Evolutionary conservation across 805 yeast genomes (phyloP).

Genomic region (Cyberlindnera japonica): DNA sequence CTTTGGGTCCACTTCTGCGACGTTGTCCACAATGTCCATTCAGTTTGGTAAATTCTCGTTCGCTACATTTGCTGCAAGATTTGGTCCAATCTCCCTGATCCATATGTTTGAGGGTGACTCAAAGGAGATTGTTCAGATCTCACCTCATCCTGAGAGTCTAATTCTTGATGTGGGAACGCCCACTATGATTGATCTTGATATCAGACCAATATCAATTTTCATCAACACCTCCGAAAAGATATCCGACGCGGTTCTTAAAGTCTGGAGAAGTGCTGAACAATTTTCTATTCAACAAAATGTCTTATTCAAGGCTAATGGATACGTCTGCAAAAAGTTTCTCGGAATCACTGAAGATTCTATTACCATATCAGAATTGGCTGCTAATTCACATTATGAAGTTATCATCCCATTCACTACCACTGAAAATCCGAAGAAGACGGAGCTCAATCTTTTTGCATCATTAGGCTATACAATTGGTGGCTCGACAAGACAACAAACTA

Average conservation of each 20-base stretch:
- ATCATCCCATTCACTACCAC: constrained; percentile 32
- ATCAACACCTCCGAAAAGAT: constrained; percentile 10
- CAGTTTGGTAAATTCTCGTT: constrained; percentile 35
- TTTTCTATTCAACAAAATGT: constrained; percentile 3
- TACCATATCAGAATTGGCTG: constrained; percentile 3
- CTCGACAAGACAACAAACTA: constrained; percentile 17
- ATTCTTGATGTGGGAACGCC: constrained; percentile 14
- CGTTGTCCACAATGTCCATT: constrained; percentile 29
- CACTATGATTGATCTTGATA: constrained; percentile 15
- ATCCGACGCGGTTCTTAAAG: constrained; percentile 6
- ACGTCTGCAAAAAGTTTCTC: background rate
- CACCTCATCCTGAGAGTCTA: constrained; percentile 21
- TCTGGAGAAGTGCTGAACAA: constrained; percentile 9
- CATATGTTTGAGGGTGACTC: constrained; percentile 19
- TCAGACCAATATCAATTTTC: constrained; percentile 20
- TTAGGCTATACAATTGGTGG: constrained; percentile 12
- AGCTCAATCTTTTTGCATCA: constrained; percentile 14
- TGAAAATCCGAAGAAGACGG: constrained; percentile 13
- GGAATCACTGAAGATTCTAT: constrained; percentile 5
- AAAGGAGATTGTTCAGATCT: constrained; percentile 9
- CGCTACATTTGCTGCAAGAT: constrained; percentile 22
- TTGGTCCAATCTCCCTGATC: constrained; percentile 27
- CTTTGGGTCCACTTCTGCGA: constrained; percentile 4
- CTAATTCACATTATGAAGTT: constrained; percentile 23
- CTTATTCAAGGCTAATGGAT: constrained; percentile 5